A percentile compares a stretch with the other conserved stretches of the same genome.
phyloP scores from a whole-genome alignment of 441 rosid genomes.

The Rhodomyrtus psidioides region DNA sequence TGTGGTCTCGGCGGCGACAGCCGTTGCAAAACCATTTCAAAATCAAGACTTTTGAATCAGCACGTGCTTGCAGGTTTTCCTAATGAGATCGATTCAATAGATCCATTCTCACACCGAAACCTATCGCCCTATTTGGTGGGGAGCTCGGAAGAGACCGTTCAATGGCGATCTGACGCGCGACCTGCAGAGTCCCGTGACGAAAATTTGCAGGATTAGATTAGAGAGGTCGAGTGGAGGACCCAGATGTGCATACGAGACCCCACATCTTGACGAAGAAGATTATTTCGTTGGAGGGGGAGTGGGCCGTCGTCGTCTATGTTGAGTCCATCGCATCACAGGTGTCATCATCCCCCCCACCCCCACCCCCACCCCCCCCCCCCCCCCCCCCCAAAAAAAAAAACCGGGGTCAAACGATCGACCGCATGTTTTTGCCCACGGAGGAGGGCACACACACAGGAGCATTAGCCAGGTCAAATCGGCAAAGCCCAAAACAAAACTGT shows the following conservation, averaged over 20 bases:
- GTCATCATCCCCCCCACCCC: no score
- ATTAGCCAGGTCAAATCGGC: not conserved
- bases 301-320: not conserved
- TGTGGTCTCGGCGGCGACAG: constrained; percentile 89
- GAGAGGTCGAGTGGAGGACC: not conserved
- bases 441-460: not conserved
- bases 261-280: not conserved
- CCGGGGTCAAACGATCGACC: not conserved
- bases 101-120: no score
- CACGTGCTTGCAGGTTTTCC: no score
- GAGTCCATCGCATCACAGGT: not conserved
- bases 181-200: not conserved
- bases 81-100: no score
- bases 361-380: no score
- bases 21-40: constrained; percentile 47
- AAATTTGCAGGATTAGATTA: not conserved
- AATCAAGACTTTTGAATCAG: no score
- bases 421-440: not conserved
- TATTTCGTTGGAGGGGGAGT: not conserved
- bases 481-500: not conserved
- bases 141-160: not conserved
- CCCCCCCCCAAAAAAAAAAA: no score
- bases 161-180: not conserved
- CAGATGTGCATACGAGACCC: not conserved
- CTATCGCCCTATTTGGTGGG: not conserved